A percentile compares a stretch with the other conserved stretches of the same genome.
Evolutionary conservation across 306 rosid genomes (phyloP).

Genomic region (Cyclanthera cordifolia): DNA sequence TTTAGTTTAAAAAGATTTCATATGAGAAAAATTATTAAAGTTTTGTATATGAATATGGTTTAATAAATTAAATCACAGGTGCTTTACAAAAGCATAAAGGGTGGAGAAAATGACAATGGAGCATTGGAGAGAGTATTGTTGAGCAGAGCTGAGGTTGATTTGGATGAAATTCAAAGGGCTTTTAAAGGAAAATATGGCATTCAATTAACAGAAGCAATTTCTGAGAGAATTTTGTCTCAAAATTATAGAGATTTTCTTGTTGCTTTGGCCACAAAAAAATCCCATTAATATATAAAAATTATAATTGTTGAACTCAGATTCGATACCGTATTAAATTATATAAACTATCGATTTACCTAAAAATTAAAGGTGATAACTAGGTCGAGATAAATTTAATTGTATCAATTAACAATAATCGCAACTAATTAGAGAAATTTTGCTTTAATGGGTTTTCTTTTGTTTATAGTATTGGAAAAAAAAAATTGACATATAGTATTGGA

Average conservation of each 20-base stretch:
- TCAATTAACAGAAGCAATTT: conserved; percentile 32
- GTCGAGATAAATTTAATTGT: too few species aligned
- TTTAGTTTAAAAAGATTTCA: neutral
- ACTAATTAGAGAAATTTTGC: neutral
- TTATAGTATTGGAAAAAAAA: neutral
- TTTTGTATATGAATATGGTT: neutral
- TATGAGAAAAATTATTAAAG: neutral
- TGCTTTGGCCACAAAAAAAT: conserved; percentile 39
- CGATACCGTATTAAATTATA: too few species aligned
- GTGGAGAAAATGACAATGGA: conserved; percentile 23
- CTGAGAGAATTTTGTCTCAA: conserved; percentile 30
- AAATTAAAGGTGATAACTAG: too few species aligned
- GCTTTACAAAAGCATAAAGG: conserved; percentile 30
- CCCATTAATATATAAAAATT: neutral
- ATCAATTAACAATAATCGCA: too few species aligned
- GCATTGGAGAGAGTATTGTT: conserved; percentile 30
- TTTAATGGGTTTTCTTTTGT: neutral
- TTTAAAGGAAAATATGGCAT: conserved; percentile 39
- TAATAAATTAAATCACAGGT: conserved; percentile 32
- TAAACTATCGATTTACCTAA: too few species aligned
- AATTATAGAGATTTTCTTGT: conserved; percentile 43
- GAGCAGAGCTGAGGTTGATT: conserved; percentile 50
- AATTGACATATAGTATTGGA: neutral
- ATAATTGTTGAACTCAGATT: too few species aligned
- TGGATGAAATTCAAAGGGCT: conserved; percentile 39